Conservation (phyloP, 2,329 filamentous ascomycete species). For the Albophoma yamanashiensis region DNA sequence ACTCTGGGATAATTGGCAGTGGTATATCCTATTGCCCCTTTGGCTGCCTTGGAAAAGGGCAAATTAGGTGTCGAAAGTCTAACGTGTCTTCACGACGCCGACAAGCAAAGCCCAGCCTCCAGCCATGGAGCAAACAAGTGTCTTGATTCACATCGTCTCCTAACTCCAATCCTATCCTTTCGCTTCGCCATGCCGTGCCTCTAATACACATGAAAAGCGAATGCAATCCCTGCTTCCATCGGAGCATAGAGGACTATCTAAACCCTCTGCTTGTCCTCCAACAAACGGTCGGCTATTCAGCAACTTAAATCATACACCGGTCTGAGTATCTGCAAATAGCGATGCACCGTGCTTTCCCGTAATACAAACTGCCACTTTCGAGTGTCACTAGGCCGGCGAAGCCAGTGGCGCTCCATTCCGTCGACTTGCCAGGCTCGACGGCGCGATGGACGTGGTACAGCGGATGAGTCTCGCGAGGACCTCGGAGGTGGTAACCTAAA, state of each 20-base stretch:
- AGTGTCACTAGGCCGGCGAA: neutral
- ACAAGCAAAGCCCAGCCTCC: too few species aligned
- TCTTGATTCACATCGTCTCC: neutral
- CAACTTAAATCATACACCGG: slow-evolving; percentile 9
- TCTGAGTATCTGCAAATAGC: neutral
- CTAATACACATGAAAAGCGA: slow-evolving; percentile 11
- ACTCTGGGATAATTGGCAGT: too few species aligned
- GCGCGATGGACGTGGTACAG: neutral
- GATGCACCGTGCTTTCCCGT: neutral
- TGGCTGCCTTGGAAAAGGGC: neutral
- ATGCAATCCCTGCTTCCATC: slow-evolving; percentile 5
- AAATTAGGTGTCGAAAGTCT: too few species aligned
- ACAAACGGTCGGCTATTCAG: slow-evolving; percentile 12
- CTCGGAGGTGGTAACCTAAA: slow-evolving; percentile 32
- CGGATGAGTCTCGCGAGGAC: slow-evolving; percentile 22
- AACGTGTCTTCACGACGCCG: too few species aligned
- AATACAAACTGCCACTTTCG: neutral
- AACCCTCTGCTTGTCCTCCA: slow-evolving; percentile 32
- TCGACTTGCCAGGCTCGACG: neutral
- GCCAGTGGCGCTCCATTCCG: neutral
- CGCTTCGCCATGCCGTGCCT: slow-evolving; percentile 12
- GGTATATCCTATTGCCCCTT: neutral
- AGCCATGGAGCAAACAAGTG: neutral
- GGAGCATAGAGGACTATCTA: slow-evolving; percentile 38
- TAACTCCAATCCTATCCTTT: neutral